Base-by-base conservation (phyloP, 2,329 filamentous ascomycete species). In the Cladorrhinum sp. region DNA sequence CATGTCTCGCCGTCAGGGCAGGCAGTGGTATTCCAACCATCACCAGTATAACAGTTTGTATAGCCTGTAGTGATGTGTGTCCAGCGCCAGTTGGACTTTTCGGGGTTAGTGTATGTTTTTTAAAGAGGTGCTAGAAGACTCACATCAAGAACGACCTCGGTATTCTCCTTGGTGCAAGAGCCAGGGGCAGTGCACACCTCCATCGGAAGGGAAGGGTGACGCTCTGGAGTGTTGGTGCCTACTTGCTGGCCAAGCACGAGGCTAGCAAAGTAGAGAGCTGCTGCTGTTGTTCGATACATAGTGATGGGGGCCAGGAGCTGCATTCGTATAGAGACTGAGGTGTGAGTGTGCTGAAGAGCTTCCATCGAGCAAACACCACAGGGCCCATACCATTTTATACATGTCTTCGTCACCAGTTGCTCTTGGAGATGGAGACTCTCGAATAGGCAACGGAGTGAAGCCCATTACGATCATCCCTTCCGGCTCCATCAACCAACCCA, bases 81-180 rank as follows among this genome's bases (percentile, higher is more conserved):
- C 80, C 80, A 82, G 50, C 79, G 76, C 79, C 79, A 82, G 71
- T 81, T 82, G 60, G 78, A 50, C 65, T 68, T 24, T 23, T 27
- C 18, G 53, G 10, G 23, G 53, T 56, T 32, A 56, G 24, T 25
- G 16, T n/a, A n/a, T 12, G 49, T 18, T 50, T 22, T 24, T 7
- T 20, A 10, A 25, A 29, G 48, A 25, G 32, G 20, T 23, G 18
- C 13, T 13, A 22, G 38, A 22, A 9, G 2, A 62, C 66, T 60
- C 57, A 67, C 67, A 63, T 83, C 79, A 62, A 83, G 70, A 25
- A 80, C 78, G 25, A 81, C 74, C n/a, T 73, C 74, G 13, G 77
- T 79, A 53, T 68, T 68, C 67, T 79, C 74, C 18, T 71, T 74
- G 1, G 74, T 77, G 71, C 80, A 83, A 16, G 64, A 63, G 41